Evolutionary conservation across 2,329 filamentous ascomycete species (phyloP).

Genomic region (Chrysoporthe deuterocubensis): DNA sequence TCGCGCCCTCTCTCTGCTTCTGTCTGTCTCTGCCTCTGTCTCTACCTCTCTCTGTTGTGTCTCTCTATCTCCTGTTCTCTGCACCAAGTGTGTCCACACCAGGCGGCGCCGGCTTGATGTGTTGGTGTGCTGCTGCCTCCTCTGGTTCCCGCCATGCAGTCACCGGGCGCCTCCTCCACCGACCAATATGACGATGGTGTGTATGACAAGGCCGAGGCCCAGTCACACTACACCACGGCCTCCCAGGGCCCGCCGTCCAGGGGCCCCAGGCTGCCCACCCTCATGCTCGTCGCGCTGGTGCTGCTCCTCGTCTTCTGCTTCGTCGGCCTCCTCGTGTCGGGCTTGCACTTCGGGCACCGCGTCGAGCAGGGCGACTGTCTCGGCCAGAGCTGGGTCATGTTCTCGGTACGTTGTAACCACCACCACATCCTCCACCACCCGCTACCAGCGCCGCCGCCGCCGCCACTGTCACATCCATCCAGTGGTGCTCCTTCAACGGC

Average conservation of each 20-base stretch:
- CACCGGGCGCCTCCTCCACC: constrained; percentile 15
- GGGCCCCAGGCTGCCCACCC: constrained; percentile 13
- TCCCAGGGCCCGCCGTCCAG: constrained; percentile 1
- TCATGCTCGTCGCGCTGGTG: constrained; percentile 17
- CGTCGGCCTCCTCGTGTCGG: constrained; percentile 24
- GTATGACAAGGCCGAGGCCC: constrained; percentile 23
- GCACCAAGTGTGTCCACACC: background rate
- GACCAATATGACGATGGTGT: constrained; percentile 22
- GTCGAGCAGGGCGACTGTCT: constrained; percentile 22
- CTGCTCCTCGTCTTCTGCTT: constrained; percentile 27
- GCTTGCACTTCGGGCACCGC: constrained; percentile 23
- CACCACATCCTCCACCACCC: background rate
- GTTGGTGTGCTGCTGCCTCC: background rate
- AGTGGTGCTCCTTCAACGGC: background rate
- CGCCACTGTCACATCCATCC: background rate
- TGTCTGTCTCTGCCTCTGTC: background rate
- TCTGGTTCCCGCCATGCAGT: constrained; percentile 17
- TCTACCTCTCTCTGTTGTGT: background rate
- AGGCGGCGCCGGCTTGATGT: constrained; percentile 8
- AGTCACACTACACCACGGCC: constrained; percentile 14
- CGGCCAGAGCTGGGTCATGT: constrained; percentile 29
- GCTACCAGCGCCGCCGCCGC: background rate
- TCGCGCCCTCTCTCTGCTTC: background rate
- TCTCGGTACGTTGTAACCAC: constrained; percentile 21
- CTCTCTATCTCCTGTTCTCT: background rate